Evolutionary conservation across 108 stramenopile genomes (phyloP).

Genomic region (Cyclotella cryptica): DNA sequence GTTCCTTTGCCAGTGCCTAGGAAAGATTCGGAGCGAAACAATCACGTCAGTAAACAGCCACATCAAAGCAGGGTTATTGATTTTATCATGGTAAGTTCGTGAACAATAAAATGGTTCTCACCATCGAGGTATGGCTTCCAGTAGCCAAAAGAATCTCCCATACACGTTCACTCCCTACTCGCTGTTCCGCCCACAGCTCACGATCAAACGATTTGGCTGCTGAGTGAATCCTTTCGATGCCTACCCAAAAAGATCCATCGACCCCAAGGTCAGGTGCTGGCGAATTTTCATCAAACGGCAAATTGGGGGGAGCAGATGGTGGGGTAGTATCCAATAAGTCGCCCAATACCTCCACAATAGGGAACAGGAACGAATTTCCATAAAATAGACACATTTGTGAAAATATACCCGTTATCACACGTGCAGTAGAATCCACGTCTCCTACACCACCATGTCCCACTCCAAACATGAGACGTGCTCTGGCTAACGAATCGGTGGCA

Average conservation of each 20-base stretch:
- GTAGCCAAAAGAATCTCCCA: constrained; percentile 77
- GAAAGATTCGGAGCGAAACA: too few species aligned
- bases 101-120: too few species aligned
- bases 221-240: constrained; percentile 81
- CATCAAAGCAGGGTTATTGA: background rate
- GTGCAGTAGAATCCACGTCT: constrained; percentile 73
- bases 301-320: constrained; percentile 70
- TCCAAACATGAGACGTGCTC: constrained; percentile 90
- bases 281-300: constrained; percentile 84
- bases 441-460: constrained; percentile 61
- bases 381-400: constrained; percentile 88
- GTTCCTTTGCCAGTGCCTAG: constrained; percentile 61
- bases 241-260: constrained; percentile 83
- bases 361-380: constrained; percentile 79
- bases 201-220: constrained; percentile 88
- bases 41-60: background rate
- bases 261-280: constrained; percentile 84
- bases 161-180: constrained; percentile 77
- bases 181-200: constrained; percentile 85
- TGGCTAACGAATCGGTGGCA: constrained; percentile 84
- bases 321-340: constrained; percentile 69
- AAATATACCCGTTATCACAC: constrained; percentile 82
- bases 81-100: too few species aligned
- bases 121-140: constrained; percentile 62
- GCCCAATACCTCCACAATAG: constrained; percentile 75